Conservation (phyloP, 768 basidiomycete genomes). For the Lactarius evosmus region DNA sequence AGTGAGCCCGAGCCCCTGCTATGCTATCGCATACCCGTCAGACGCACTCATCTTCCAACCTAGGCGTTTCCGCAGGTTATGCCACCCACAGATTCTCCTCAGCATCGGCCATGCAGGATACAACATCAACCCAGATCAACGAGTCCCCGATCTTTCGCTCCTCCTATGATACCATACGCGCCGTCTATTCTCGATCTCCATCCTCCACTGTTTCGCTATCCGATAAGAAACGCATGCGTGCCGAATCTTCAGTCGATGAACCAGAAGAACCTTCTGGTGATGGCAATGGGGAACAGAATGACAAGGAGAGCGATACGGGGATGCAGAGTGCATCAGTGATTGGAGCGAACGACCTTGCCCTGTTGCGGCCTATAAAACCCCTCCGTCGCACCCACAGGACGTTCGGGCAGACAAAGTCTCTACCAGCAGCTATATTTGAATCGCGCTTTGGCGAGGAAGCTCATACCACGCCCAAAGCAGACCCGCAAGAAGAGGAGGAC, state of each 20-base stretch:
- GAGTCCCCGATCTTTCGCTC: constrained; percentile 45
- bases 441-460: not conserved
- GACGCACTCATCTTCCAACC: constrained; percentile 32
- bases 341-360: constrained; percentile 27
- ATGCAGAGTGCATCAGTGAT: constrained; percentile 18
- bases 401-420: constrained; percentile 25
- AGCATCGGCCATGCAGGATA: not conserved
- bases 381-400: constrained; percentile 34
- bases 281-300: constrained; percentile 2
- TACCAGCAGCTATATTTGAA: constrained; percentile 23
- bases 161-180: constrained; percentile 53
- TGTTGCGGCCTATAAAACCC: constrained; percentile 37
- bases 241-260: constrained; percentile 17
- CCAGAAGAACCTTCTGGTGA: constrained; percentile 21
- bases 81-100: constrained; percentile 31
- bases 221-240: constrained; percentile 39
- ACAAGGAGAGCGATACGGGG: not conserved
- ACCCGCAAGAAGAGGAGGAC: constrained; percentile 25
- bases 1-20: constrained; percentile 40
- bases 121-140: constrained; percentile 16
- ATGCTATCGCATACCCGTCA: not conserved
- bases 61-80: constrained; percentile 65
- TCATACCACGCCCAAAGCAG: not conserved
- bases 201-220: constrained; percentile 34
- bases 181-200: constrained; percentile 41